Base-by-base conservation (phyloP, 345 rosid genomes). In the Diplotaxis tenuifolia region DNA sequence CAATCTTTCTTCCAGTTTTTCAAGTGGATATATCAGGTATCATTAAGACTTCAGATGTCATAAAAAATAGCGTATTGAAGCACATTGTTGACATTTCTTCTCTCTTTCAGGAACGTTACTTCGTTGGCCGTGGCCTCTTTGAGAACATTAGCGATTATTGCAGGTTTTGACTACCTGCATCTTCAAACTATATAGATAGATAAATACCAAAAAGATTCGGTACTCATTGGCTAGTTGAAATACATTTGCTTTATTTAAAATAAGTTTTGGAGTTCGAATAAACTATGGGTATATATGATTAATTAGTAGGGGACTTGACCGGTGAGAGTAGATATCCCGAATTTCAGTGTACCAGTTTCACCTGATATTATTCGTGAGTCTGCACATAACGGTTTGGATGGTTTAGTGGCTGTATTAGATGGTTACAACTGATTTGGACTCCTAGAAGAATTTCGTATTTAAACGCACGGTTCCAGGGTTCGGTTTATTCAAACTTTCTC, bases 1-100 rank as follows among this genome's bases (percentile, higher is more conserved):
- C 99, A 95, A 64, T 80, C 96, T 20, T 95, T 95, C 80, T 95
- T 95, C 81, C 99, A 95, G 79, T 87, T 95, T 80, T 95, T 95
- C 65, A 95, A 95, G 83, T 95, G 99, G 99, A 89, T 95, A 71
- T 95, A 95, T 84, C 85, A 95, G 98, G 99, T 89, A 84, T 72
- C 56, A 70, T 36, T 70, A 22, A 56, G 45, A 69, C 18, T 79
- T 20, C 54, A 31, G 15, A 60, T 22, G 55, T 25, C 25, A 25
- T 22, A 66, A 32, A 63, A 67, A 38, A 32, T 64, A 67, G 54
- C 57, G 61, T 50, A 29, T 3, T 19, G 59, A 65, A 76, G 62
- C 62, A 52, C 32, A 28, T 65, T 55, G 19, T 12, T 63, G 65
- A 70, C 72, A 47, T 27, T 31, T 72, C 28, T 45, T 54, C 56